Conservation (phyloP, 768 basidiomycete species). For the Lactarius trivialis region DNA sequence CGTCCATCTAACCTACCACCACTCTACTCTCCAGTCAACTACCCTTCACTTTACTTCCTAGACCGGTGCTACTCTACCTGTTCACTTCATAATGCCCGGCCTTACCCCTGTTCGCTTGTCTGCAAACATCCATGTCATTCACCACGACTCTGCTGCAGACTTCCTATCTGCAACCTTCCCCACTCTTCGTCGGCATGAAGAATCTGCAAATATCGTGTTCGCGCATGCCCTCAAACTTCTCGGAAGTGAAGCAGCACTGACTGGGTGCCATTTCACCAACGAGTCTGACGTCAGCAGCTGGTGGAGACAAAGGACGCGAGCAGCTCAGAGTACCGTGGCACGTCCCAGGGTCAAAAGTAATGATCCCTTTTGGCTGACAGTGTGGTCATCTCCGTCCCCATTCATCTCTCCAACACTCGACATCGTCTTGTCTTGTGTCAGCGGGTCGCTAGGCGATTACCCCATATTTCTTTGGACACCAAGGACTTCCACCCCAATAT, state of each 20-base stretch:
- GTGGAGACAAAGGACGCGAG: constrained; percentile 25
- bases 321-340: constrained; percentile 23
- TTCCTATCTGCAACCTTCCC: constrained; percentile 39
- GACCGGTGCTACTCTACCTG: neutral
- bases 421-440: constrained; percentile 43
- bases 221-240: constrained; percentile 44
- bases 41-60: neutral
- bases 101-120: constrained; percentile 26
- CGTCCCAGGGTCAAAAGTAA: neutral
- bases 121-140: constrained; percentile 29
- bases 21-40: neutral
- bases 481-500: constrained; percentile 25
- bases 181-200: constrained; percentile 39
- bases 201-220: constrained; percentile 46
- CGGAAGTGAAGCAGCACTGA: constrained; percentile 34
- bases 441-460: constrained; percentile 39
- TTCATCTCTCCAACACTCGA: constrained; percentile 32
- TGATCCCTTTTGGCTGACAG: constrained; percentile 43
- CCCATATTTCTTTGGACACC: constrained; percentile 50
- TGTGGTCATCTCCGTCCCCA: constrained; percentile 37
- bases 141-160: constrained; percentile 36
- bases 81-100: constrained; percentile 29
- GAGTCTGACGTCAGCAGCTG: constrained; percentile 31
- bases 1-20: neutral
- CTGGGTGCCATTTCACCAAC: constrained; percentile 33